Percentiles rank a stretch among this genome's conserved stretches.
Conservation (phyloP, 805 yeast genomes). For the Candida methanosorbosa region DNA sequence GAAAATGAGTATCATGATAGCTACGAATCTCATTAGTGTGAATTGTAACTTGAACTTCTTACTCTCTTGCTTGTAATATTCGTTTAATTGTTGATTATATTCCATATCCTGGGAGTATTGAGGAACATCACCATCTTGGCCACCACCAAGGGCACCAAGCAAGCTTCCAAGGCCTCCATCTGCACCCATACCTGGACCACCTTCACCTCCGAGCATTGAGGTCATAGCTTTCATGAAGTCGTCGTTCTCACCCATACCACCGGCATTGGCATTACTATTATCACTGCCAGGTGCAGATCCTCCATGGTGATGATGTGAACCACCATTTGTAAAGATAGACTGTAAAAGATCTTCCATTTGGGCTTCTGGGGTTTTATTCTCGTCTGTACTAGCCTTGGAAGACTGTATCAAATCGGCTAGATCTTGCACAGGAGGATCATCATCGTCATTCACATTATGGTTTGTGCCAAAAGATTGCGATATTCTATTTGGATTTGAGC, state of each 20-base stretch:
- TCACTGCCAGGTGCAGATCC: too few species aligned
- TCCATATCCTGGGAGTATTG: conserved; percentile 3
- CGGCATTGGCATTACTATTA: too few species aligned
- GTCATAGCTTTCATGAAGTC: conserved; percentile 23
- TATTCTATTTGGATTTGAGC: conserved; percentile 9
- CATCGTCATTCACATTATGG: conserved; percentile 4
- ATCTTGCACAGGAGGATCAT: too few species aligned
- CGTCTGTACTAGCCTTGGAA: too few species aligned
- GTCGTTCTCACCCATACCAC: too few species aligned
- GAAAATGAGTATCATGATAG: conserved; percentile 7
- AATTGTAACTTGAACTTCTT: conserved; percentile 8
- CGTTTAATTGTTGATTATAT: conserved; percentile 7
- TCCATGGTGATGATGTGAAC: background rate
- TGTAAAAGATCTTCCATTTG: conserved; percentile 12
- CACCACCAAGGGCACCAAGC: conserved; percentile 1
- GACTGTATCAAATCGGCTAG: too few species aligned
- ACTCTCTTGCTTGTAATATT: conserved; percentile 6
- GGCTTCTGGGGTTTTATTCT: too few species aligned
- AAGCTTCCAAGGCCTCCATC: background rate
- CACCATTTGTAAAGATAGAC: background rate
- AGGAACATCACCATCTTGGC: background rate
- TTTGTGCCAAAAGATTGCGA: conserved; percentile 6
- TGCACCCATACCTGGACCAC: conserved; percentile 1
- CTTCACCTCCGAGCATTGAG: conserved; percentile 10
- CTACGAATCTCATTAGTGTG: conserved; percentile 9